Base-by-base conservation (phyloP, 495 filamentous ascomycete species). In the Clavariopsis aquatica region DNA sequence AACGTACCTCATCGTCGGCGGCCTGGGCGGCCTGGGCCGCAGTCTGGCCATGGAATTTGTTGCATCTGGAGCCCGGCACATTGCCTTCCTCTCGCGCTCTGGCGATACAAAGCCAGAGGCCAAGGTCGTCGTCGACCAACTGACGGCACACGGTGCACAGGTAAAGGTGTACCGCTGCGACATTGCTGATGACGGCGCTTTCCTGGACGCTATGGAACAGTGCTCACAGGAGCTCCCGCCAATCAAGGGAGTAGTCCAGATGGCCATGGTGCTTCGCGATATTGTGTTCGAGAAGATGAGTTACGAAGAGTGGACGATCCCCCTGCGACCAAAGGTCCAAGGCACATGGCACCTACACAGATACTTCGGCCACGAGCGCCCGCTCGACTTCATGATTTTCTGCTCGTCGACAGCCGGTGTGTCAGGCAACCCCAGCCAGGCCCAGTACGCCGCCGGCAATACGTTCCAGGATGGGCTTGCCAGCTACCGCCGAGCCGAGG, bases 1-100 rank as follows among this genome's bases (percentile, higher is more conserved):
- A 8, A 58, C 78, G 1, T 82, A 83, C 62, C 20, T 82, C 4
- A 58, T 83, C 13, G 69, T 75, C 9, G 79, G 80, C 20, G 80
- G 80, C 49, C 60, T 79, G 4, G 80, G 80, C 26, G 80, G 80
- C 23, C 51, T 82, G 0, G 80, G 78, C 0, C 70, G 69, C 0
- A 52, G 69, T 2, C 13, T 67, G 19, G 47, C 52, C 8, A 22
- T 29, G 15, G 57, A 26, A 49, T 46, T 72, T 51, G 46, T 57
- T 29, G 2, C 23, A 17, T 24, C 36, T 19, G 69, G 69, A 22
- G 67, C 68, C 3, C 27, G 29, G 46, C 38, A 72, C 27, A 19
- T 69, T 24, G 23, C 49, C 13, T 31, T 72, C 29, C 29, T 69
- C 10, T 63, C 69, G 8, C 60, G 66, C 9, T 54, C 29, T 62